phyloP scores from a whole-genome alignment of 305 asterid species.

The Solanum chacoense region DNA sequence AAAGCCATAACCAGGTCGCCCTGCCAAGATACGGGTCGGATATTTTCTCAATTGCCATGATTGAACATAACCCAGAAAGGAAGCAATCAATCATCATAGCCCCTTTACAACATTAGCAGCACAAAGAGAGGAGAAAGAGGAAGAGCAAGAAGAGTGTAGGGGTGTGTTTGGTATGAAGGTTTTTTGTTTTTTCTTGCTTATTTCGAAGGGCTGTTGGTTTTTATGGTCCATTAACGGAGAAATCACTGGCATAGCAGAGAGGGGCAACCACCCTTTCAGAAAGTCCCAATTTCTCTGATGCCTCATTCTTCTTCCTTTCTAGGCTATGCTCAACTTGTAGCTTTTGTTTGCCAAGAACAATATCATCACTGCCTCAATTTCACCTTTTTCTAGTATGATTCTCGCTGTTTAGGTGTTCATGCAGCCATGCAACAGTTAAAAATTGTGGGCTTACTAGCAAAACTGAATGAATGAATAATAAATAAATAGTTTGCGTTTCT shows the following conservation, averaged over 20 bases:
- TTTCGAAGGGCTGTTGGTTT: not conserved
- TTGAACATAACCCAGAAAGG: not conserved
- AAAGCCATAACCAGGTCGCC: not conserved
- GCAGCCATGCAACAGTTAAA: not conserved
- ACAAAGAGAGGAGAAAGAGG: not conserved
- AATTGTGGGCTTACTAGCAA: not conserved
- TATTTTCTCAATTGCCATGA: not conserved
- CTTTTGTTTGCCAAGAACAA: not conserved
- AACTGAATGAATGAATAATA: not conserved
- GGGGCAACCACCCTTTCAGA: constrained; percentile 6
- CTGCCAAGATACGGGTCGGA: not conserved
- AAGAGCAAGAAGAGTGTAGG: not conserved
- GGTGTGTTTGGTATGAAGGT: not conserved
- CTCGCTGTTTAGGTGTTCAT: not conserved
- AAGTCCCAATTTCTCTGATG: not conserved
- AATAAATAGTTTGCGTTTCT: not conserved
- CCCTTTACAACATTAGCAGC: not conserved
- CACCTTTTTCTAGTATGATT: not conserved
- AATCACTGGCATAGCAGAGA: not conserved
- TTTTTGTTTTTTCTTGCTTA: not conserved
- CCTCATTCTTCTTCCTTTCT: not conserved
- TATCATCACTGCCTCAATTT: not conserved
- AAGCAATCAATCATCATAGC: constrained; percentile 5
- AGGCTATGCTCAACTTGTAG: not conserved
- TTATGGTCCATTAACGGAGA: not conserved